Evolutionary conservation across 768 basidiomycete species (phyloP).

Genomic region (Agaricus subrufescens): DNA sequence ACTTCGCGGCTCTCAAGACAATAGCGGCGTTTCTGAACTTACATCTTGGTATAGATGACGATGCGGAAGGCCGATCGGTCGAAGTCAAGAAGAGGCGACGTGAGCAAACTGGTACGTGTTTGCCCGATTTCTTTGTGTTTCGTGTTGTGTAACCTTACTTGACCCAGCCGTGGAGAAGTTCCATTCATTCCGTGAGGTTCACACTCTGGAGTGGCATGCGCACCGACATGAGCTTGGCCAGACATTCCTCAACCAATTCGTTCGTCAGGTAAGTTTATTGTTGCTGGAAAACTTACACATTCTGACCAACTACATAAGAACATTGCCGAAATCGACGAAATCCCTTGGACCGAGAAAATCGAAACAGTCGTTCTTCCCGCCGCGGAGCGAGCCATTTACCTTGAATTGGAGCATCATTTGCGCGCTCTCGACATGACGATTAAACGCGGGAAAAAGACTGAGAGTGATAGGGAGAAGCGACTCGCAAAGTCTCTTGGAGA

Average conservation of each 20-base stretch:
- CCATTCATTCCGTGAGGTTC: conserved; percentile 95
- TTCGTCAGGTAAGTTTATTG: conserved; percentile 60
- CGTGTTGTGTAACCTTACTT: background rate
- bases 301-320: conserved; percentile 47
- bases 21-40: conserved; percentile 84
- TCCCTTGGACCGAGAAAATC: conserved; percentile 66
- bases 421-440: conserved; percentile 87
- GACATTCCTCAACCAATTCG: conserved; percentile 72
- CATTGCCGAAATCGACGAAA: conserved; percentile 95
- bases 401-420: conserved; percentile 91
- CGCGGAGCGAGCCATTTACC: conserved; percentile 90
- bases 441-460: conserved; percentile 55
- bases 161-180: conserved; percentile 79
- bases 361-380: conserved; percentile 75
- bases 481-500: conserved; percentile 84
- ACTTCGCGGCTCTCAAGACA: conserved; percentile 87
- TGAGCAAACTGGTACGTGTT: conserved; percentile 74
- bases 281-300: background rate
- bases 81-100: conserved; percentile 76
- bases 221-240: conserved; percentile 84
- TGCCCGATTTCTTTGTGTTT: background rate
- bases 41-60: conserved; percentile 91
- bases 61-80: conserved; percentile 71
- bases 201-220: conserved; percentile 88
- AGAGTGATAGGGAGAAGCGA: conserved; percentile 88